Base-by-base conservation (phyloP, 2,329 filamentous ascomycete genomes). In the Penicillium sp. region DNA sequence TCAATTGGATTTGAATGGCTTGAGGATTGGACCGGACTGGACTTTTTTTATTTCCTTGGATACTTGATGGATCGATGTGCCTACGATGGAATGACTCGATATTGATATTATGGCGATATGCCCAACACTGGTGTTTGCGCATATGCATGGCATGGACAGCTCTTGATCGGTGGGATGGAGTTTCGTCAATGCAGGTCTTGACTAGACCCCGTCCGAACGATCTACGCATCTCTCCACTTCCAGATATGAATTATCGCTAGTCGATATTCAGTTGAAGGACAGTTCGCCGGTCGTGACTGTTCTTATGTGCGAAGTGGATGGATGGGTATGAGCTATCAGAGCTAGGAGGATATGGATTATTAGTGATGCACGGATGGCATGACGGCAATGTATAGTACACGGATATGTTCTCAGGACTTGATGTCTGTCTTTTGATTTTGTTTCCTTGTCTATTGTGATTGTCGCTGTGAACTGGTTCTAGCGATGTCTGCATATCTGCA, bases 311-410 rank as follows among this genome's bases (percentile, higher is more conserved):
- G 14, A 15, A 18, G 33, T 40, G 22, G 33, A 26, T 7, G 5
- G 33, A 15, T 41, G 14, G 29, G 23, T 25, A 18, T 29, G 37
- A 40, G 37, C 4, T 12, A 9, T 40, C 33, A 37, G 9, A 14
- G 26, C 18, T 29, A 7, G 14, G 44, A 47, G 14, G 44, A 27
- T 2, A 25, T n/a, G 31, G 31, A 18, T 48, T 23, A 43, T 50
- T 37, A 25, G 35, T 50, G 37, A 50, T 23, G 48, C 11, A 20
- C 8, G 37, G 37, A 15, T 40, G 26, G 37, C 37, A 41, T 50
- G 47, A 42, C 18, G 37, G 23, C 25, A 50, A 43, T 50, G 48
- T 50, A 50, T 50, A 42, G 35, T 50, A 50, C 18, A 43, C 25
- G 48, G 23, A 42, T 27, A n/a, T 31, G 26, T 40, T 40, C 11